These are phyloP conservation scores for Lophium mytilinum DNA, from an alignment of 495 filamentous ascomycete genomes.

Conservation along the genomic window DNA sequence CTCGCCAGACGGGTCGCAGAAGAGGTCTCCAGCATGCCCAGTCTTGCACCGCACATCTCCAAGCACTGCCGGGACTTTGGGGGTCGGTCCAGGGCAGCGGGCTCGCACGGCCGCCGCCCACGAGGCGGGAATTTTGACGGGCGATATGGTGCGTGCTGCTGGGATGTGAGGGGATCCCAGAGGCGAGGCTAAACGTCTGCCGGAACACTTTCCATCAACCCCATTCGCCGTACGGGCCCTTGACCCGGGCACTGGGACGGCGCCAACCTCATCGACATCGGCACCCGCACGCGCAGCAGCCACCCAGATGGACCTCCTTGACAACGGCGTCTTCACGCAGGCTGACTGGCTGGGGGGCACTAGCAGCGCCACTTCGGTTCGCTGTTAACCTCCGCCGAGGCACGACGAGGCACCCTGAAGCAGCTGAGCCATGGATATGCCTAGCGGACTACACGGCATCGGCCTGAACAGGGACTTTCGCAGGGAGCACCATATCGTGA, in stretches of 20 bases:
- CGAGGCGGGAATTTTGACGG: background rate
- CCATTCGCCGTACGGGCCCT: background rate
- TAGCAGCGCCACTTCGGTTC: background rate
- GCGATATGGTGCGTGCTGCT: background rate
- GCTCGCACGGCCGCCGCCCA: background rate
- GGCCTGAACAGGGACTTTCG: too few relatives aligned
- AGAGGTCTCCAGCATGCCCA: too few relatives aligned
- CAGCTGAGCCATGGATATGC: background rate
- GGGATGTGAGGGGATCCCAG: background rate
- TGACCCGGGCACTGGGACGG: background rate
- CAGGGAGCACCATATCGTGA: too few relatives aligned
- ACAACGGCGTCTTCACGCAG: background rate
- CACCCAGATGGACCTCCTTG: background rate
- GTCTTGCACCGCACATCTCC: too few relatives aligned
- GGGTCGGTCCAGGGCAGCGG: background rate
- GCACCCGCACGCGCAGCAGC: background rate
- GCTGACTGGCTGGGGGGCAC: background rate
- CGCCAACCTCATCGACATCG: background rate
- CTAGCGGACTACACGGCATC: too few relatives aligned
- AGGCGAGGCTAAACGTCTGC: background rate
- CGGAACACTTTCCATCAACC: background rate
- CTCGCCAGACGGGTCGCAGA: too few relatives aligned
- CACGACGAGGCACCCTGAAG: background rate
- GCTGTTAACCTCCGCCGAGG: too few relatives aligned
- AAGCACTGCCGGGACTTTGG: background rate